A percentile compares a stretch with the other conserved stretches of the same genome.
phyloP scores from a whole-genome alignment of 1,284 basidiomycete genomes.

The Waitea zeae region DNA sequence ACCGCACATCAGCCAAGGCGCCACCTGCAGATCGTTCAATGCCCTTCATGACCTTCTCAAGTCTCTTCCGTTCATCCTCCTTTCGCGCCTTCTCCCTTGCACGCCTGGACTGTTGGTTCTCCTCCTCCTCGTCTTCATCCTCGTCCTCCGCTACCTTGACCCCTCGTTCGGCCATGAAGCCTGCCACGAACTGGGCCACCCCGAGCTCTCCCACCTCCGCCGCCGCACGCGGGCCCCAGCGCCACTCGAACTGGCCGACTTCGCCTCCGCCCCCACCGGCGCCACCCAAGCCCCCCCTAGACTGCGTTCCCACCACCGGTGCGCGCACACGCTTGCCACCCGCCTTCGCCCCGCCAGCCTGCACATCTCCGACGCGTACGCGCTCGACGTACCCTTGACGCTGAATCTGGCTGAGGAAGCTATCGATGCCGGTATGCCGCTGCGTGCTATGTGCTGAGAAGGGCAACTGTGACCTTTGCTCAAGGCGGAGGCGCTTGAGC shows the following conservation, averaged over 20 bases:
- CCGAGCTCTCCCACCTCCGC: constrained; percentile 55
- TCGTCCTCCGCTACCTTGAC: constrained; percentile 18
- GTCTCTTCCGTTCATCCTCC: constrained; percentile 19
- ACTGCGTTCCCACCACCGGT: constrained; percentile 26
- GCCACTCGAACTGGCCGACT: constrained; percentile 47
- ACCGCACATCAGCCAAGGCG: constrained; percentile 26
- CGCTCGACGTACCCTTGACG: constrained; percentile 57
- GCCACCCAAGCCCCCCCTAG: too few species aligned
- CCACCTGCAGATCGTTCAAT: constrained; percentile 49
- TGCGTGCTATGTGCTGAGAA: constrained; percentile 31
- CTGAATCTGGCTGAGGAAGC: constrained; percentile 34
- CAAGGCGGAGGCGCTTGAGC: constrained; percentile 43
- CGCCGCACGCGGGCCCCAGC: constrained; percentile 60
- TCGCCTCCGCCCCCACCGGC: too few species aligned
- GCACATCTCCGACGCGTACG: constrained; percentile 26
- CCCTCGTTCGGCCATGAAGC: constrained; percentile 50
- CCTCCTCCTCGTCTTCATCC: constrained; percentile 16
- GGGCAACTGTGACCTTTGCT: too few species aligned
- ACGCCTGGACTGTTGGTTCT: constrained; percentile 3
- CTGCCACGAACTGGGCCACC: constrained; percentile 47
- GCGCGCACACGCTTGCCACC: constrained; percentile 35
- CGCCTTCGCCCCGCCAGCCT: constrained; percentile 13
- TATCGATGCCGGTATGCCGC: constrained; percentile 30
- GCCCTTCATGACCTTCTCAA: constrained; percentile 32
- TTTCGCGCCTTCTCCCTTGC: constrained; percentile 10